These are phyloP conservation scores for Melanomma pulvis-pyrius DNA, from an alignment of 495 filamentous ascomycete species.

Conservation along the genomic window DNA sequence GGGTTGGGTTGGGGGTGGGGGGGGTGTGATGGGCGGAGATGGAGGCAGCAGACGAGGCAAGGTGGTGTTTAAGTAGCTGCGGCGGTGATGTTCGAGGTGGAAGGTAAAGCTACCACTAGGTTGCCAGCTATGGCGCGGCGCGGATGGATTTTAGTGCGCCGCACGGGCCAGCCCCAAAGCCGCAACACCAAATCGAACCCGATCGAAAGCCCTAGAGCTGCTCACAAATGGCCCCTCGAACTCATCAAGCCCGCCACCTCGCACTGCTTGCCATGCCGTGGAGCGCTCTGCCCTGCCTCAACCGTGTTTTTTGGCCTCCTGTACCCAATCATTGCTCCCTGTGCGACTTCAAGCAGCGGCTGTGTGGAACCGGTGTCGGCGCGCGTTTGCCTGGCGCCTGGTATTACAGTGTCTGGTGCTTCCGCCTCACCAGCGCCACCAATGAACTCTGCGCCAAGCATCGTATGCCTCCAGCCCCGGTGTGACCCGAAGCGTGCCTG, in stretches of 20 bases:
- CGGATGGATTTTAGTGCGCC: not conserved
- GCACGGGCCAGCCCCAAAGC: slow-evolving; percentile 21
- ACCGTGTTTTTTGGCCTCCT: not conserved
- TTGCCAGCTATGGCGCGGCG: slow-evolving; percentile 16
- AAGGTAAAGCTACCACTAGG: slow-evolving; percentile 4
- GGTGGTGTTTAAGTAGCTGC: slow-evolving; percentile 23
- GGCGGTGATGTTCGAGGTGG: slow-evolving; percentile 28
- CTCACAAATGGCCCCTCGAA: slow-evolving; percentile 28
- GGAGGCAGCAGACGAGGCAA: slow-evolving; percentile 20
- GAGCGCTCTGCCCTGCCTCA: not conserved
- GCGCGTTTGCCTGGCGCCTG: slow-evolving; percentile 24
- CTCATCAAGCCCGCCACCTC: not conserved
- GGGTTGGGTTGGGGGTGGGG: slow-evolving; percentile 5
- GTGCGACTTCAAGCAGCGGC: slow-evolving; percentile 1
- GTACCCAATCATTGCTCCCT: not conserved
- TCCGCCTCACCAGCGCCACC: slow-evolving; percentile 17
- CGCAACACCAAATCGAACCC: slow-evolving; percentile 29
- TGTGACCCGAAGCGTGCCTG: not conserved
- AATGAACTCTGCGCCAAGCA: slow-evolving; percentile 15
- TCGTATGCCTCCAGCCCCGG: not conserved
- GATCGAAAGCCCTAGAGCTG: slow-evolving; percentile 3
- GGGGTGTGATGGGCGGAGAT: slow-evolving; percentile 12
- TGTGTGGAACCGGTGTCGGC: slow-evolving; percentile 6
- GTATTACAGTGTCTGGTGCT: slow-evolving; percentile 8
- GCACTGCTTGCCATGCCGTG: not conserved